Percentiles rank a stretch among this genome's conserved stretches.
These are phyloP conservation scores for Hyaloscypha finlandica DNA, from an alignment of 495 filamentous ascomycete genomes.

Conservation along the genomic window DNA sequence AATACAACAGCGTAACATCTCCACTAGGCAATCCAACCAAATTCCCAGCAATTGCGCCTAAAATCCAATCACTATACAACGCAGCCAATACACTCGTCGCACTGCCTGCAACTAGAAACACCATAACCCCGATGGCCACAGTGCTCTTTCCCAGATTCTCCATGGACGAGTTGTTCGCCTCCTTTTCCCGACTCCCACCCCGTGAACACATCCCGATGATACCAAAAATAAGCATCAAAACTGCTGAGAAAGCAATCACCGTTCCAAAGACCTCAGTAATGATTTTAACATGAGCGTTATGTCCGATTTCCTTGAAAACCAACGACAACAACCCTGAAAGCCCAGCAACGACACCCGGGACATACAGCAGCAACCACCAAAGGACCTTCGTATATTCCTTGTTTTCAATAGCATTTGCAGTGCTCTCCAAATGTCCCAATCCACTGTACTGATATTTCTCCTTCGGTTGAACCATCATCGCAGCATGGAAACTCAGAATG, in stretches of 20 bases:
- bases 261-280: slow-evolving; percentile 31
- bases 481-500: slow-evolving; percentile 13
- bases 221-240: slow-evolving; percentile 21
- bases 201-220: not conserved
- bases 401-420: not conserved
- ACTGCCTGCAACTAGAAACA: slow-evolving; percentile 15
- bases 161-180: not conserved
- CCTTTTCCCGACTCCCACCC: slow-evolving; percentile 7
- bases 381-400: slow-evolving; percentile 6
- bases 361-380: slow-evolving; percentile 20
- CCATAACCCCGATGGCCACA: slow-evolving; percentile 8
- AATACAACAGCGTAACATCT: slow-evolving; percentile 38
- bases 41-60: slow-evolving; percentile 34
- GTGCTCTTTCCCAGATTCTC: slow-evolving; percentile 6
- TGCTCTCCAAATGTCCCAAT: not conserved
- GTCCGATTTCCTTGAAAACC: slow-evolving; percentile 18
- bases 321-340: slow-evolving; percentile 13
- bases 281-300: slow-evolving; percentile 21
- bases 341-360: slow-evolving; percentile 18
- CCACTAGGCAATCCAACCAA: slow-evolving; percentile 30
- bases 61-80: slow-evolving; percentile 38
- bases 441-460: not conserved
- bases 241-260: slow-evolving; percentile 1
- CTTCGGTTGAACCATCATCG: slow-evolving; percentile 3
- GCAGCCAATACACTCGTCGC: slow-evolving; percentile 30